Evolutionary conservation across 306 rosid species (phyloP).

Genomic region (Psophocarpus tetragonolobus): DNA sequence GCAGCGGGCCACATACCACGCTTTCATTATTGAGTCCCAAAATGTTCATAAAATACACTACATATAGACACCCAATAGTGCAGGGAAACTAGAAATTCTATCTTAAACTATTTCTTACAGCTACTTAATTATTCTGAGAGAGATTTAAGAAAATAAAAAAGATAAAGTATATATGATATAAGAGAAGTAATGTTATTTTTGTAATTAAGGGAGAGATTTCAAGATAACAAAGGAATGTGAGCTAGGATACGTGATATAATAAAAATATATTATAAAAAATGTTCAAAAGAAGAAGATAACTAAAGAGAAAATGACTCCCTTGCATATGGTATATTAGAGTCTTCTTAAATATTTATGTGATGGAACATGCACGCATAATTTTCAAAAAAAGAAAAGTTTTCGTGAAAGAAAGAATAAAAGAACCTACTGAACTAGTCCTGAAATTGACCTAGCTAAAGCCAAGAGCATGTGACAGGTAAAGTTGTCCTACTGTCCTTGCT

Average conservation of each 20-base stretch:
- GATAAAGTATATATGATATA: background rate
- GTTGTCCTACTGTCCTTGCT: background rate
- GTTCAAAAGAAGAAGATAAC: background rate
- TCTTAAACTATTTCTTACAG: background rate
- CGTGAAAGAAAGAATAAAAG: constrained; percentile 4
- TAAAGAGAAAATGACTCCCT: background rate
- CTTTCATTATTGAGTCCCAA: constrained; percentile 29
- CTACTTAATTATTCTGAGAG: background rate
- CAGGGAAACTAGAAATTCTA: background rate
- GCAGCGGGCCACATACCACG: constrained; percentile 24
- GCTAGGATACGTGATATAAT: background rate
- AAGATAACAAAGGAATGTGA: background rate
- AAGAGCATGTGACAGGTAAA: constrained; percentile 18
- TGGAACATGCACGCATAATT: constrained; percentile 26
- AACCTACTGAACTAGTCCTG: background rate
- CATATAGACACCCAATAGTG: constrained; percentile 40
- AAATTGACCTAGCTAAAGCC: constrained; percentile 33
- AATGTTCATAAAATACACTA: constrained; percentile 2
- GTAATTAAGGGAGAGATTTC: background rate
- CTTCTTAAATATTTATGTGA: constrained; percentile 17
- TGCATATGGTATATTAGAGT: constrained; percentile 25
- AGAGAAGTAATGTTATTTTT: background rate
- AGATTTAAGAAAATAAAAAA: background rate
- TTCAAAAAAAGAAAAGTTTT: constrained; percentile 13
- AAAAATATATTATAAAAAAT: background rate